These are phyloP conservation scores for Dendrothele bispora DNA, from an alignment of 768 basidiomycete genomes.

Conservation along the genomic window DNA sequence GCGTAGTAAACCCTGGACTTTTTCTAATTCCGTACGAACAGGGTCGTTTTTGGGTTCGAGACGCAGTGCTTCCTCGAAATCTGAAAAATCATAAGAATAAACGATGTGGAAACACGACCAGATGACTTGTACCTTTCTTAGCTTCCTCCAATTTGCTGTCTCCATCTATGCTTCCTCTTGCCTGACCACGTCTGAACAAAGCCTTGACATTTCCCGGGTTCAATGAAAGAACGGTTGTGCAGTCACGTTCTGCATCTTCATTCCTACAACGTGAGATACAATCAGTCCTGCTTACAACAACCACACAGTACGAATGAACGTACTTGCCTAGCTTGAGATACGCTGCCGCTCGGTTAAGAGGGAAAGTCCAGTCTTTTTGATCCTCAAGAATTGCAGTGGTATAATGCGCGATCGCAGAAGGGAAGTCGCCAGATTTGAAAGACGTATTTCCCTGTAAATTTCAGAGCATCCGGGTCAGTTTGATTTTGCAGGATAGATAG, in stretches of 20 bases:
- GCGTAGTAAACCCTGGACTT: constrained; percentile 41
- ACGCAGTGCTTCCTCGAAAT: constrained; percentile 55
- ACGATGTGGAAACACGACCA: background rate
- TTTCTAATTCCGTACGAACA: constrained; percentile 62
- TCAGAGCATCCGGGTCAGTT: too few relatives aligned
- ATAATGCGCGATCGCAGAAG: constrained; percentile 83
- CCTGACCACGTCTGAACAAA: constrained; percentile 76
- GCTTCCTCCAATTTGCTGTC: constrained; percentile 59
- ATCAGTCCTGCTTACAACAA: constrained; percentile 7
- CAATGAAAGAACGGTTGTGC: constrained; percentile 59
- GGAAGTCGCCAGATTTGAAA: constrained; percentile 81
- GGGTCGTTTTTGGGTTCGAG: constrained; percentile 66
- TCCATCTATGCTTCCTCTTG: constrained; percentile 57
- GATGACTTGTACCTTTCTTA: constrained; percentile 48
- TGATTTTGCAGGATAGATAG: background rate
- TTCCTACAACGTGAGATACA: constrained; percentile 41
- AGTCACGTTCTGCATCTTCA: constrained; percentile 82
- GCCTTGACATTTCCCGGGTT: constrained; percentile 72
- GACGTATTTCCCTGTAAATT: constrained; percentile 77
- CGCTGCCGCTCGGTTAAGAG: constrained; percentile 86
- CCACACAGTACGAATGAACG: constrained; percentile 34
- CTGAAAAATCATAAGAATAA: constrained; percentile 34
- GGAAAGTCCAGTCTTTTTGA: constrained; percentile 68
- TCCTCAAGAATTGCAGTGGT: constrained; percentile 77
- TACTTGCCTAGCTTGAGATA: constrained; percentile 96